phyloP scores from a whole-genome alignment of 306 rosid species.

The Cercis canadensis region DNA sequence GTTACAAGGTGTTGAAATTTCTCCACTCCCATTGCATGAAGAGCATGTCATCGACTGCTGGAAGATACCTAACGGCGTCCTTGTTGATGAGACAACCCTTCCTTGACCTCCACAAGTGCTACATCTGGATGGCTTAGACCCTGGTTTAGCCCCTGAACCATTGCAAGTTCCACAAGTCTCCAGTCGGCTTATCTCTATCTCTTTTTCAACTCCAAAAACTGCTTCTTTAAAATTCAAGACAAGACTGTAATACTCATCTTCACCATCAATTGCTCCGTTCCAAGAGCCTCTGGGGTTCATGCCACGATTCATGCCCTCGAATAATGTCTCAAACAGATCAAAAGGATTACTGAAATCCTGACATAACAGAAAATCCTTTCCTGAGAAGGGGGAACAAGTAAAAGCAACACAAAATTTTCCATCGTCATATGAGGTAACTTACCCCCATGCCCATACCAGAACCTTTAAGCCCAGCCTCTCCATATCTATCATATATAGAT shows the following conservation, averaged over 20 bases:
- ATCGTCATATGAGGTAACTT: constrained; percentile 46
- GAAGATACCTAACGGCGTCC: constrained; percentile 96
- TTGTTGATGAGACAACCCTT: constrained; percentile 83
- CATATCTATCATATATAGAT: constrained; percentile 83
- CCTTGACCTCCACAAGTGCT: constrained; percentile 98
- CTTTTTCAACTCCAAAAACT: constrained; percentile 93
- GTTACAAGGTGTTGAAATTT: constrained; percentile 83
- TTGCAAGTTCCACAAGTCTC: constrained; percentile 93
- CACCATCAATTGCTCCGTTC: constrained; percentile 68
- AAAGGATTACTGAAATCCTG: constrained; percentile 78
- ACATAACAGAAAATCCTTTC: not conserved
- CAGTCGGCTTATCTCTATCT: constrained; percentile 83
- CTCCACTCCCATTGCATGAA: constrained; percentile 88
- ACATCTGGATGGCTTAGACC: constrained; percentile 81
- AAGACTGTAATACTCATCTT: constrained; percentile 76
- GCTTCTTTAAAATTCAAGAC: constrained; percentile 94
- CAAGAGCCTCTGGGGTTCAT: constrained; percentile 62
- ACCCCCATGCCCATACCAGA: constrained; percentile 88
- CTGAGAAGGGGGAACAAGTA: constrained; percentile 20
- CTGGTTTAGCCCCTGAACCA: constrained; percentile 97
- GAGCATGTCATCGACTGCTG: constrained; percentile 99
- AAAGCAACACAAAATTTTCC: constrained; percentile 12
- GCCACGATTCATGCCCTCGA: constrained; percentile 65
- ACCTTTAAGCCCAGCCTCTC: constrained; percentile 98
- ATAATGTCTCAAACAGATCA: constrained; percentile 65